phyloP scores from a whole-genome alignment of 108 stramenopile genomes.

The Bacterosira constricta region DNA sequence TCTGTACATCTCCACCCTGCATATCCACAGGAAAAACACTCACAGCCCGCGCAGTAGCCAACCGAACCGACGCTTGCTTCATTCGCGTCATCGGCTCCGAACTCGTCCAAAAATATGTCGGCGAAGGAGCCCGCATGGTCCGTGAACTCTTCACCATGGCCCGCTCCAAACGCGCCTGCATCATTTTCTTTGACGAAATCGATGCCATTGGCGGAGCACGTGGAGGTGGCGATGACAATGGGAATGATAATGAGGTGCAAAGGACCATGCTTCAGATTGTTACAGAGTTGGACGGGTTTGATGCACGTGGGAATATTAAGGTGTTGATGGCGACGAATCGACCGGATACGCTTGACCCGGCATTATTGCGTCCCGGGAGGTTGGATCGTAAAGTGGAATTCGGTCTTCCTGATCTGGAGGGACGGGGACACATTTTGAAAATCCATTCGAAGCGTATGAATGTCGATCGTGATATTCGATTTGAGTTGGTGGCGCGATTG shows the following conservation, averaged over 20 bases:
- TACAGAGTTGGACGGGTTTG: conserved; percentile 98
- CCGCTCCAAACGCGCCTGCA: conserved; percentile 95
- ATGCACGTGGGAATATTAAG: conserved; percentile 98
- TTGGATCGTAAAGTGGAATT: conserved; percentile 99
- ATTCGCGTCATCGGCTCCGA: conserved; percentile 97
- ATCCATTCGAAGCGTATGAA: conserved; percentile 99
- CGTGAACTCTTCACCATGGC: conserved; percentile 99
- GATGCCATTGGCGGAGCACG: conserved; percentile 94
- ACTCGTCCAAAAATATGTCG: conserved; percentile 97
- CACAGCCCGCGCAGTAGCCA: conserved; percentile 94
- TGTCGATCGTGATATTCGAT: conserved; percentile 97
- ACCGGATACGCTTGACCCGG: conserved; percentile 98
- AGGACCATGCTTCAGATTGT: conserved; percentile 99
- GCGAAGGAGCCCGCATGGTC: conserved; percentile 99
- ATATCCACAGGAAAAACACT: conserved; percentile 80
- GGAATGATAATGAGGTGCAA: conserved; percentile 95
- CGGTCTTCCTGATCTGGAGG: conserved; percentile 95
- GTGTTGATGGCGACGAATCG: conserved; percentile 98
- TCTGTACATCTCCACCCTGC: not conserved
- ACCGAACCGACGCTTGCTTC: conserved; percentile 98
- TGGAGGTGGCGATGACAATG: conserved; percentile 84
- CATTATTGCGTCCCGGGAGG: conserved; percentile 94
- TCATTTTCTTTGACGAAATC: conserved; percentile 96
- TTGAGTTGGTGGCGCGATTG: conserved; percentile 96
- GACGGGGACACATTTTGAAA: conserved; percentile 93